Conservation (phyloP, 108 stramenopile species). For the Skeletonema costatum region DNA sequence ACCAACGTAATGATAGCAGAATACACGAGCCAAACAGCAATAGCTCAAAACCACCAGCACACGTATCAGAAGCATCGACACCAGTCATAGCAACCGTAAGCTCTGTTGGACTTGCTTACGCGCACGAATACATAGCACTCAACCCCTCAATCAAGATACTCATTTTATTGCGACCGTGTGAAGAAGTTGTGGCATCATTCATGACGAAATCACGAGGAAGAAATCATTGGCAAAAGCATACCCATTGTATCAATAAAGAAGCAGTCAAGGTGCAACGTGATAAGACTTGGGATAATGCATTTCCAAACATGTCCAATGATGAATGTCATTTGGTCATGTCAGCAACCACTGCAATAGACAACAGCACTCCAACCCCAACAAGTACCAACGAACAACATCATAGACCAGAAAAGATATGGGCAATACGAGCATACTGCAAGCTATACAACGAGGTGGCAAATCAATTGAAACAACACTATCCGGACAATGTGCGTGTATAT, state of each 20-base stretch:
- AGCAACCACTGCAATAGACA: not conserved
- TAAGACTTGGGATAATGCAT: conserved; percentile 13
- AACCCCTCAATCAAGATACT: not conserved
- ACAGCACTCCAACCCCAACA: not conserved
- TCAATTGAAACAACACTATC: not conserved
- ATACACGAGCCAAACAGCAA: not conserved
- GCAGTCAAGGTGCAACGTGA: conserved; percentile 2
- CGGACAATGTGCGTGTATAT: conserved; percentile 6
- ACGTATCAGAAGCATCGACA: not conserved
- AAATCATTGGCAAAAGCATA: conserved; percentile 7
- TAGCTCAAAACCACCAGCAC: not conserved
- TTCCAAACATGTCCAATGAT: conserved; percentile 13
- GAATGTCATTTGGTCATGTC: not conserved
- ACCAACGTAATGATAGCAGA: not conserved
- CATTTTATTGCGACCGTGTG: conserved; percentile 5
- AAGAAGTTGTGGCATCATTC: conserved; percentile 8
- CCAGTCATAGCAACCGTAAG: not conserved
- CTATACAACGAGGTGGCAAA: not conserved
- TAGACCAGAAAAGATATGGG: not conserved
- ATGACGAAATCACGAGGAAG: conserved; percentile 10
- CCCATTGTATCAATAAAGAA: not conserved
- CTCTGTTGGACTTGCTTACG: not conserved
- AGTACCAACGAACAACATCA: not conserved
- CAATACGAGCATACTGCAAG: not conserved
- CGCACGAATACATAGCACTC: not conserved